Conservation (phyloP, 306 rosid genomes). For the Cotoneaster glaucophyllus region DNA sequence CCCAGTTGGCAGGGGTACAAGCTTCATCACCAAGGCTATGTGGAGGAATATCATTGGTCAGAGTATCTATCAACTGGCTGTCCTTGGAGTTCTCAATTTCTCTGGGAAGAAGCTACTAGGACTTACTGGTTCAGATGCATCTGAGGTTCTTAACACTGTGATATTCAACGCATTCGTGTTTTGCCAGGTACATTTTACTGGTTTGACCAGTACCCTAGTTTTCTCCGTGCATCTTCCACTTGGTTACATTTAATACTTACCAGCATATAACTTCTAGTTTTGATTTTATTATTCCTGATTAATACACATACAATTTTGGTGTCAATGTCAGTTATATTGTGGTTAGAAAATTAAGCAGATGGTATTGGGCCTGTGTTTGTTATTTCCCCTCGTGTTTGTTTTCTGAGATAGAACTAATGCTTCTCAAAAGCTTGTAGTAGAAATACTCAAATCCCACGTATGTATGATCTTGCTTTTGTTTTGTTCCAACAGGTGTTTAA, state of each 20-base stretch:
- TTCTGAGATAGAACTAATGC: background rate
- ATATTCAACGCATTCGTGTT: constrained; percentile 90
- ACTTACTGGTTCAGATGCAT: constrained; percentile 64
- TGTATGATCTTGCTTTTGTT: constrained; percentile 9
- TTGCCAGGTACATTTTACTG: constrained; percentile 63
- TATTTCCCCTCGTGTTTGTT: background rate
- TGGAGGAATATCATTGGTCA: constrained; percentile 97
- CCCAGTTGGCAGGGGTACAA: constrained; percentile 60
- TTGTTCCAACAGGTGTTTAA: constrained; percentile 64
- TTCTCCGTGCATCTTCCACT: background rate
- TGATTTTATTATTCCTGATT: background rate
- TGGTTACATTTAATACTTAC: background rate
- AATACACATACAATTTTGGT: no score
- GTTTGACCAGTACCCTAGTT: background rate
- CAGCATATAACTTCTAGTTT: background rate
- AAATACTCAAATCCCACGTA: background rate
- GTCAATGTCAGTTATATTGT: no score
- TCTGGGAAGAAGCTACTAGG: constrained; percentile 56
- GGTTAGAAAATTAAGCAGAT: background rate
- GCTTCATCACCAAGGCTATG: constrained; percentile 83
- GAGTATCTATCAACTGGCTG: constrained; percentile 73
- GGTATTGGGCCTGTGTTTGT: background rate
- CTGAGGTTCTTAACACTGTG: constrained; percentile 58
- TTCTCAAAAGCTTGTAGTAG: background rate
- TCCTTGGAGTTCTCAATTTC: constrained; percentile 60